Evolutionary conservation across 2,329 filamentous ascomycete species (phyloP).

Genomic region (Tolypocladium amazonense): DNA sequence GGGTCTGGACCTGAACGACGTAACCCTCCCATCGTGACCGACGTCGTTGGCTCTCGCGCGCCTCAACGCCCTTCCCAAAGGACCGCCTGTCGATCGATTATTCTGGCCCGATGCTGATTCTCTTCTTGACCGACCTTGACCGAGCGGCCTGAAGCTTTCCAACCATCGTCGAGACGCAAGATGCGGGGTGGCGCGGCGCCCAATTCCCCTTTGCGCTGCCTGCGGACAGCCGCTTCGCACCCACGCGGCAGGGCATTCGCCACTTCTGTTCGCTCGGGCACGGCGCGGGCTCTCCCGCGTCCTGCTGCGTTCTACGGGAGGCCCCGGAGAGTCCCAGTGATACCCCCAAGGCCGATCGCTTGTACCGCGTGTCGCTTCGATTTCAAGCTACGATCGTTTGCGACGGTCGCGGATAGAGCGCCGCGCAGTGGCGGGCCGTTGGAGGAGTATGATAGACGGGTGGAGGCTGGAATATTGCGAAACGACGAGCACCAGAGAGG

Average conservation of each 20-base stretch:
- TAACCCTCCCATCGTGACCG: background rate
- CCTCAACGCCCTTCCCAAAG: background rate
- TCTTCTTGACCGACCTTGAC: background rate
- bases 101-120: background rate
- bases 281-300: background rate
- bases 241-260: background rate
- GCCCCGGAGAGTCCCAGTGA: background rate
- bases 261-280: background rate
- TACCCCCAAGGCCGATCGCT: background rate
- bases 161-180: background rate
- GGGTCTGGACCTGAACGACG: background rate
- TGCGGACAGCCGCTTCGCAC: background rate
- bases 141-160: background rate
- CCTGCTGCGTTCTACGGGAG: background rate
- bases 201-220: background rate
- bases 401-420: slow-evolving; percentile 13
- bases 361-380: background rate
- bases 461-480: slow-evolving; percentile 60
- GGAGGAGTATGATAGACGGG: slow-evolving; percentile 77
- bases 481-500: slow-evolving; percentile 90
- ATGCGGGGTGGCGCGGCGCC: background rate
- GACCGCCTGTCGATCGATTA: background rate
- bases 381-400: slow-evolving; percentile 12
- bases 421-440: slow-evolving; percentile 54
- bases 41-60: background rate